Evolutionary conservation across 2,329 filamentous ascomycete species (phyloP), one percentile per base, ranked within the genome.

Genomic region (Didymella pinodella): DNA sequence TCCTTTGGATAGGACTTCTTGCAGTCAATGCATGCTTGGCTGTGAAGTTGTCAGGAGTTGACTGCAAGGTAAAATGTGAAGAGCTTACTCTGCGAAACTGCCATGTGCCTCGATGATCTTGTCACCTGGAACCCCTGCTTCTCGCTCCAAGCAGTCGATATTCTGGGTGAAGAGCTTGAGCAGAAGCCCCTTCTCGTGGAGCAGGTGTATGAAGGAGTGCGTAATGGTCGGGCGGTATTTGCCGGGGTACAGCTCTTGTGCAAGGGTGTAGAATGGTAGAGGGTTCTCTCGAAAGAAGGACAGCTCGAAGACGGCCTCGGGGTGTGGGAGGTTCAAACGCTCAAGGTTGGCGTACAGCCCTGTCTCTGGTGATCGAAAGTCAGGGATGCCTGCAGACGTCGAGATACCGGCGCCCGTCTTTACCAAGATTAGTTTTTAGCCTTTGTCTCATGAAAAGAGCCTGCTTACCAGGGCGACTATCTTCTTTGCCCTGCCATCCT

Each of bases 161-260:
- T 99, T 99, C 74, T 99, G 95, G 0, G 95, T 97, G 77, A 98
- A 99, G 52, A 95, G 86, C 82, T 93, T 95, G 65, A 90, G 81
- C 25, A 99, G 81, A 40, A 94, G 81, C 4, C 86, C 87, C 78
- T 96, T 97, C 60, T 88, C 82, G 57, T 93, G 85, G 16, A 98
- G 86, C 25, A 99, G 82, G 14, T 87, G 84, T 69, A 99, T 88
- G 78, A 99, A 99, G 34, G 87, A 89, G 78, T 99, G 95, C 2
- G 93, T 90, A 54, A 98, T 83, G 1, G 95, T 99, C 0, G 95
- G 95, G 54, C 89, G 84, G 80, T 91, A 97, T 69, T 90, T 90
- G 18, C 93, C 94, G 0, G 95, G 95, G 72, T 97, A 96, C 4
- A 99, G 84, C 78, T 98, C 95, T 69, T 90, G 90, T 14, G 94